Percentiles rank a stretch among this genome's conserved stretches.
These are phyloP conservation scores for Tulasnella sp. DNA, from an alignment of 768 basidiomycete genomes.

Conservation along the genomic window DNA sequence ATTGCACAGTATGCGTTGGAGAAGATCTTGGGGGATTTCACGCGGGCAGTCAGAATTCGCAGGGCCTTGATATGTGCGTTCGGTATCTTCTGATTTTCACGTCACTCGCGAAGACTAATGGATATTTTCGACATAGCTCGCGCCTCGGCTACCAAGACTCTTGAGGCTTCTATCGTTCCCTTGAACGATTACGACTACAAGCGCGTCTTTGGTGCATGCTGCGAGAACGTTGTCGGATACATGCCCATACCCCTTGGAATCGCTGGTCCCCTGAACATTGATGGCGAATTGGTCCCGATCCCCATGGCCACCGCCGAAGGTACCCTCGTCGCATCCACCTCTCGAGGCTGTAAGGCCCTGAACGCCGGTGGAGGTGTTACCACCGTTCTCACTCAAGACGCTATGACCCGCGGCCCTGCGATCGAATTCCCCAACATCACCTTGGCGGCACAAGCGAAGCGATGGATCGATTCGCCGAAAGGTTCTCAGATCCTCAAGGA, in stretches of 20 bases:
- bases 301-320: slow-evolving; percentile 99
- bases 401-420: slow-evolving; percentile 98
- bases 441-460: slow-evolving; percentile 71
- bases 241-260: slow-evolving; percentile 94
- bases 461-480: slow-evolving; percentile 76
- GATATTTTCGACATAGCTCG: slow-evolving; percentile 44
- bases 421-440: slow-evolving; percentile 82
- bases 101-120: slow-evolving; percentile 7
- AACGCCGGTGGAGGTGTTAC: slow-evolving; percentile 93
- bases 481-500: slow-evolving; percentile 65
- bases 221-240: slow-evolving; percentile 97
- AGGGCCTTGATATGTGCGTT: slow-evolving; percentile 82
- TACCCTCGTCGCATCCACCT: slow-evolving; percentile 93
- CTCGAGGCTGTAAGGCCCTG: slow-evolving; percentile 94
- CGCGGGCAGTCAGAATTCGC: slow-evolving; percentile 77
- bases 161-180: slow-evolving; percentile 77
- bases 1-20: slow-evolving; percentile 92
- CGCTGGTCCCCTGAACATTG: slow-evolving; percentile 88
- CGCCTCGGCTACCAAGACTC: slow-evolving; percentile 66
- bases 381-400: slow-evolving; percentile 85
- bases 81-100: neutral
- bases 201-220: slow-evolving; percentile 89
- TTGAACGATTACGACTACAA: slow-evolving; percentile 84
- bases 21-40: slow-evolving; percentile 81
- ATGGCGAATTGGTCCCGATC: slow-evolving; percentile 73